These are phyloP conservation scores for Xanthoconium stramineum DNA, from an alignment of 768 basidiomycete genomes.

Conservation along the genomic window DNA sequence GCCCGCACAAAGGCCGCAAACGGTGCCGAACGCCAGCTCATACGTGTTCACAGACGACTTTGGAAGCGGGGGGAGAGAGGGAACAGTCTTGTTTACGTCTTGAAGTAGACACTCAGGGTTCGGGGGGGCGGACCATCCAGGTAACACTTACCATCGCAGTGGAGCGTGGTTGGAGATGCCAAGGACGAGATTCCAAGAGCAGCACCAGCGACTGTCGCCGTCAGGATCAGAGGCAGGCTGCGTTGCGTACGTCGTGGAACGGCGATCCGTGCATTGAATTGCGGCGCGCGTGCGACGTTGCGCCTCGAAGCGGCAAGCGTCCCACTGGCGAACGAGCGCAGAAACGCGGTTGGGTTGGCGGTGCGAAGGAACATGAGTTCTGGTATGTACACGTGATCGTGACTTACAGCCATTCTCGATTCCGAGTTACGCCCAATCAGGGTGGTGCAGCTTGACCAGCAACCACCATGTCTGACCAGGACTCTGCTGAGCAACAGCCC, in stretches of 20 bases:
- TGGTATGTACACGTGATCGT: conserved; percentile 18
- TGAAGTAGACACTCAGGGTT: conserved; percentile 3
- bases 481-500: conserved; percentile 45
- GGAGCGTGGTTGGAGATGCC: conserved; percentile 32
- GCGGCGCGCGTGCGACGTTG: background rate
- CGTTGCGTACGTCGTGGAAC: conserved; percentile 5
- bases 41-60: conserved; percentile 73
- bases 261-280: background rate
- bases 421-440: background rate
- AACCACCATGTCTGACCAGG: conserved; percentile 35
- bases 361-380: background rate
- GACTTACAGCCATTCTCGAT: conserved; percentile 4
- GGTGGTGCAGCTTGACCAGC: conserved; percentile 12
- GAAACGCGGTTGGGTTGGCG: background rate
- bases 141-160: conserved; percentile 51
- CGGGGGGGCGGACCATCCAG: background rate
- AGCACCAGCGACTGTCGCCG: conserved; percentile 37
- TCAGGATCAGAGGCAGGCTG: conserved; percentile 18
- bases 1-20: conserved; percentile 84
- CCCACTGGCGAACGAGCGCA: background rate
- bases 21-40: conserved; percentile 86
- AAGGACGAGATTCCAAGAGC: conserved; percentile 45
- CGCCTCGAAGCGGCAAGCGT: conserved; percentile 3
- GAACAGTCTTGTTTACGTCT: conserved; percentile 8
- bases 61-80: conserved; percentile 45